phyloP scores from a whole-genome alignment of 495 filamentous ascomycete genomes.

The Neurospora tetrasperma region DNA sequence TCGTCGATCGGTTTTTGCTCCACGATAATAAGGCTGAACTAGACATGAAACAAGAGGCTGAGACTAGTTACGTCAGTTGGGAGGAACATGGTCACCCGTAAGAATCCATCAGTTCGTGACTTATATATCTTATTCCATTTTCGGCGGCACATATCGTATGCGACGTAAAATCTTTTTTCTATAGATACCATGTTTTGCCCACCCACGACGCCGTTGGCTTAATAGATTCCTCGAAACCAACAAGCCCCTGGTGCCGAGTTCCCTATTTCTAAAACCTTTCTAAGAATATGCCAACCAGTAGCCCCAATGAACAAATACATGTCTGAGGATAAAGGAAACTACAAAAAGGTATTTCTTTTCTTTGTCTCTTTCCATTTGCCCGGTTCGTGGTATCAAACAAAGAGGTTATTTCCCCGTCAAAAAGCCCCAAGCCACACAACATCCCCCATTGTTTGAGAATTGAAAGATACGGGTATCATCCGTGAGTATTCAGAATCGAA shows the following conservation, averaged over 20 bases:
- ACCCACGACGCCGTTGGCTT: not conserved
- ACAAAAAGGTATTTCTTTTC: not conserved
- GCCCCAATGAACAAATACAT: constrained; percentile 5
- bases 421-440: constrained; percentile 15
- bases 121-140: not conserved
- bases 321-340: not conserved
- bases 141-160: not conserved
- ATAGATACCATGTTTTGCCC: constrained; percentile 7
- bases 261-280: constrained; percentile 6
- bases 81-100: not conserved
- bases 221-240: not conserved
- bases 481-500: not conserved
- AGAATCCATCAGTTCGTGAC: not conserved
- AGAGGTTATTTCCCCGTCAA: not conserved
- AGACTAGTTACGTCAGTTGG: not conserved
- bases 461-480: constrained; percentile 2
- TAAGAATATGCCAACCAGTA: constrained; percentile 19
- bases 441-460: constrained; percentile 7
- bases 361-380: not conserved
- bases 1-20: not conserved
- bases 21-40: not conserved
- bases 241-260: constrained; percentile 6
- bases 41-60: not conserved
- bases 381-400: constrained; percentile 13
- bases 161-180: constrained; percentile 7